Percentiles rank a stretch among this genome's conserved stretches.
Evolutionary conservation across 1,139 yeast species (phyloP).

Genomic region (Meyerozyma guilliermondii): DNA sequence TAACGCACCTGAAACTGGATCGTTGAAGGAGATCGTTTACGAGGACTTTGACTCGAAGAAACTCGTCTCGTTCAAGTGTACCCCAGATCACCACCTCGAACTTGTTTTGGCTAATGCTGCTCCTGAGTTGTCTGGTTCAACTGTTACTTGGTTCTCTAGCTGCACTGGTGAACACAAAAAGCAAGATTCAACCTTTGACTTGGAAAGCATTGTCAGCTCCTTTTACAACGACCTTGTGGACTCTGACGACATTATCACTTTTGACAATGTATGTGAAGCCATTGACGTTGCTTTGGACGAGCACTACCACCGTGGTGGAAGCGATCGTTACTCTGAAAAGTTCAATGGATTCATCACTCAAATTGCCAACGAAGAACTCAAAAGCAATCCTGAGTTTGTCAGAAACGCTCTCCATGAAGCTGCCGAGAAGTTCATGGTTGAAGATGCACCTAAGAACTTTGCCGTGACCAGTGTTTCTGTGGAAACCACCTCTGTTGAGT

Average conservation of each 20-base stretch:
- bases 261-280: not conserved
- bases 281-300: constrained; percentile 2
- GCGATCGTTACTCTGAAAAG: not conserved
- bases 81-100: constrained; percentile 3
- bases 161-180: not conserved
- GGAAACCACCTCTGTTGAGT: not conserved
- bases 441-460: too few species aligned
- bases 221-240: constrained; percentile 2
- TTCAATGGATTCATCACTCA: not conserved
- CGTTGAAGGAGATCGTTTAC: constrained; percentile 2
- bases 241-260: too few species aligned
- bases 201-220: not conserved
- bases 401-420: constrained; percentile 1
- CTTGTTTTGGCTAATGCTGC: not conserved
- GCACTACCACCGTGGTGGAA: constrained; percentile 3
- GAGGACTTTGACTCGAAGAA: constrained; percentile 1
- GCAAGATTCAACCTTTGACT: not conserved
- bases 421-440: not conserved
- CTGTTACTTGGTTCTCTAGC: not conserved
- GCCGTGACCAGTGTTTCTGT: not conserved
- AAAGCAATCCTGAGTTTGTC: constrained; percentile 1
- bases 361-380: not conserved
- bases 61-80: not conserved
- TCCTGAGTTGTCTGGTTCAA: not conserved
- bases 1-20: constrained; percentile 1